phyloP scores from a whole-genome alignment of 768 basidiomycete species.

The Hericium alpestre region DNA sequence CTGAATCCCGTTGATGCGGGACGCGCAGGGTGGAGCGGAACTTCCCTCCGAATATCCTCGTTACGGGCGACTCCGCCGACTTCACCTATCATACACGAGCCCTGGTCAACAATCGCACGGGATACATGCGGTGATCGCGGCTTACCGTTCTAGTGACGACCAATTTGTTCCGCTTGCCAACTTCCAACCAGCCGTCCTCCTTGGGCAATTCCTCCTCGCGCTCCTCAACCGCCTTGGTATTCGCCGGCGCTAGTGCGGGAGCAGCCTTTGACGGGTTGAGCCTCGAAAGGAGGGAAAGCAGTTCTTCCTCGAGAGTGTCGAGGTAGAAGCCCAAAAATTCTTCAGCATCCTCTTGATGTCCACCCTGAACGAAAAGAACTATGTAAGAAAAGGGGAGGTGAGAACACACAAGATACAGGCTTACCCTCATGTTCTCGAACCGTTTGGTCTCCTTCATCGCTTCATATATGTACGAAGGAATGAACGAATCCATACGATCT shows the following conservation, averaged over 20 bases:
- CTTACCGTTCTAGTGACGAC: conserved; percentile 72
- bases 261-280: conserved; percentile 30
- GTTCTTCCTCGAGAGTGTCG: conserved; percentile 88
- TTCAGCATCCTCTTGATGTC: conserved; percentile 96
- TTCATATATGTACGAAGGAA: conserved; percentile 81
- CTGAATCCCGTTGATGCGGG: conserved; percentile 76
- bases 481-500: conserved; percentile 54
- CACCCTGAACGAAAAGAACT: conserved; percentile 38
- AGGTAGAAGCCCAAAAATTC: conserved; percentile 98
- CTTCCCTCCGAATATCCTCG: conserved; percentile 87
- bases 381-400: conserved; percentile 1
- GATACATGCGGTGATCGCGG: conserved; percentile 10
- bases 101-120: background rate
- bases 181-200: conserved; percentile 84
- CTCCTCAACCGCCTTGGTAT: conserved; percentile 29
- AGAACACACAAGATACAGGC: conserved; percentile 20
- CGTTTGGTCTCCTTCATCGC: conserved; percentile 89
- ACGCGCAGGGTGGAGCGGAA: conserved; percentile 76
- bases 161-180: conserved; percentile 77
- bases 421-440: conserved; percentile 84
- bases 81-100: conserved; percentile 42
- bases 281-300: conserved; percentile 54
- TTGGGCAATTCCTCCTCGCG: conserved; percentile 29
- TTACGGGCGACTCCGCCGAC: conserved; percentile 76
- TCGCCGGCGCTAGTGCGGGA: conserved; percentile 9